Base-by-base conservation (phyloP, 495 filamentous ascomycete species). In the Penicillium taxi region DNA sequence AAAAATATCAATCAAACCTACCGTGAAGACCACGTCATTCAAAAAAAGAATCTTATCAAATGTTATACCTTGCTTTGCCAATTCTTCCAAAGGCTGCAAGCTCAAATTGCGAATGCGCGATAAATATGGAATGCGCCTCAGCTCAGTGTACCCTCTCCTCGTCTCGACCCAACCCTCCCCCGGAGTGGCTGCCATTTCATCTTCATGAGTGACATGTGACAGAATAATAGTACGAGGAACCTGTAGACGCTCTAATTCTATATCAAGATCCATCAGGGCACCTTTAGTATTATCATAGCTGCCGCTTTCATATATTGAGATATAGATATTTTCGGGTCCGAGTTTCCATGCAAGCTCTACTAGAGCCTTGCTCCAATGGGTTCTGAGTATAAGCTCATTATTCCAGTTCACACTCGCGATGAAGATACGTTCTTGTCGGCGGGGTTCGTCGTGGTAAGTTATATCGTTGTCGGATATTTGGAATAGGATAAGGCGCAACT, bases 1-100 rank as follows among this genome's bases (percentile, higher is more conserved):
- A 19, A 6, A 22, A 14, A 12, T 46, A 19, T 18, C 37, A 5
- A 12, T 13, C 1, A 9, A n/a, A 48, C 68, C 5, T 41, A 85
- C 81, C 23, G 66, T 73, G 42, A 88, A 88, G 3, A 81, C 76
- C 11, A 87, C 79, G 54, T 88, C 83, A 52, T 84, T 84, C 24
- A 88, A 52, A 55, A 81, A 90, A 1, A 90, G 53, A 4, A 88
- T 61, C 45, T 73, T 73, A 46, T 87, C 81, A 50, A 84, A 87
- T 5, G 38, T 63, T 3, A 63, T 53, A n/a, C 71, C 70, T 32
- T 60, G 44, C 13, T 37, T 32, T 2, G 58, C 62, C 20, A 79
- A 51, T 14, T 67, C 62, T 5, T 56, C 40, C 25, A 78, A 46
- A 3, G 67, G 67, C 35, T 69, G 54, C 42, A 73, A 24, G 19